phyloP scores from a whole-genome alignment of 805 yeast species.

The Kregervanrija pseudodelftensis region DNA sequence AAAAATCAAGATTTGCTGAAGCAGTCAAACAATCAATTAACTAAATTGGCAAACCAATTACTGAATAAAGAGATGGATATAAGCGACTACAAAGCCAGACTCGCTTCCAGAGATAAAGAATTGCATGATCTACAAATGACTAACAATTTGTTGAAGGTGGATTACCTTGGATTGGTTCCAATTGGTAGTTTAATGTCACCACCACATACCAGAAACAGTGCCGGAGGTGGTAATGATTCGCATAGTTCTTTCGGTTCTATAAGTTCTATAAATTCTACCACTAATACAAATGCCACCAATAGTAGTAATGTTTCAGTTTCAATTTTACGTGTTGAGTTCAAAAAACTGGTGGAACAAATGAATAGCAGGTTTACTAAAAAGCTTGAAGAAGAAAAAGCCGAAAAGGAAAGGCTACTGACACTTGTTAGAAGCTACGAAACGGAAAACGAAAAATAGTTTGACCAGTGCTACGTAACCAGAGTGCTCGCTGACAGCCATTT shows the following conservation, averaged over 20 bases:
- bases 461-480: no score
- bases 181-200: constrained; percentile 7
- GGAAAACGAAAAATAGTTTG: no score
- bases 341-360: constrained; percentile 52
- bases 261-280: constrained; percentile 5
- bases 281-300: constrained; percentile 11
- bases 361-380: constrained; percentile 57
- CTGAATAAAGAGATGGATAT: constrained; percentile 31
- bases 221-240: no score
- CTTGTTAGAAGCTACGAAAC: no score
- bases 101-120: constrained; percentile 33
- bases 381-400: constrained; percentile 29
- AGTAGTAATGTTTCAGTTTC: constrained; percentile 35
- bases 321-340: constrained; percentile 61
- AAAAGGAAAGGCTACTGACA: constrained; percentile 29
- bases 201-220: constrained; percentile 8
- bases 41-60: constrained; percentile 30
- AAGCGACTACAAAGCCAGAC: constrained; percentile 24
- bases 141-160: constrained; percentile 37
- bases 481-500: no score
- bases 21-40: constrained; percentile 31
- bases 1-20: constrained; percentile 45
- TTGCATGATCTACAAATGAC: constrained; percentile 37
- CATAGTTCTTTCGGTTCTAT: no score
- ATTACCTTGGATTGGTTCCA: constrained; percentile 32